Evolutionary conservation across 2,329 filamentous ascomycete genomes (phyloP).

Genomic region (Gyromitra esculenta): DNA sequence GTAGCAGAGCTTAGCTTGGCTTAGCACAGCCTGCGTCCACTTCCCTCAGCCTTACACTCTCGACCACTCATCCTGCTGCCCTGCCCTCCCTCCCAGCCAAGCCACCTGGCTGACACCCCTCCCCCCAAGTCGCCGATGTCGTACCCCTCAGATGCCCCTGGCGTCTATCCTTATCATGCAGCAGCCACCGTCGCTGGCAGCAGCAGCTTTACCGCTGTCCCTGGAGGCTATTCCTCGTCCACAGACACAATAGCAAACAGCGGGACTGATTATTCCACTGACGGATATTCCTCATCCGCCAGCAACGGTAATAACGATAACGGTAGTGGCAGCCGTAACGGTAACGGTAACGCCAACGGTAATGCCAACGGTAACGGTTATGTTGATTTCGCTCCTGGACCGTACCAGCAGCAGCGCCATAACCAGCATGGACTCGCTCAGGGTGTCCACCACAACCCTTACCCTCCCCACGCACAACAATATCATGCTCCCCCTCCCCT

Average conservation of each 20-base stretch:
- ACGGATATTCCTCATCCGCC: constrained; percentile 45
- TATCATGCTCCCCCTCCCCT: constrained; percentile 21
- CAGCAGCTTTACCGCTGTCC: constrained; percentile 10
- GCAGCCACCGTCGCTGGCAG: neutral
- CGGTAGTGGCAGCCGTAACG: constrained; percentile 17
- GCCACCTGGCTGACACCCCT: constrained; percentile 9
- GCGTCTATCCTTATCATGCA: constrained; percentile 33
- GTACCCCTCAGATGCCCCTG: constrained; percentile 40
- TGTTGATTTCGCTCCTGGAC: constrained; percentile 28
- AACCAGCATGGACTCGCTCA: constrained; percentile 23
- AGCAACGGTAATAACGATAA: constrained; percentile 39
- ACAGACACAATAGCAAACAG: constrained; percentile 23
- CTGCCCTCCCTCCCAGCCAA: constrained; percentile 24
- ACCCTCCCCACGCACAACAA: constrained; percentile 37
- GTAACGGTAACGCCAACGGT: neutral
- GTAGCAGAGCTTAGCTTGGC: neutral
- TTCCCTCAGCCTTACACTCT: neutral
- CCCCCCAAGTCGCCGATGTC: constrained; percentile 48
- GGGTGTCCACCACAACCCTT: constrained; percentile 17
- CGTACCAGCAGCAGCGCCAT: constrained; percentile 38
- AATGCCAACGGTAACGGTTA: constrained; percentile 25
- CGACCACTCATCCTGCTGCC: constrained; percentile 5
- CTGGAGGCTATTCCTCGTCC: constrained; percentile 26
- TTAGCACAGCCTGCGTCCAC: neutral
- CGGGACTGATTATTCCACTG: constrained; percentile 36